Conservation (phyloP, 2,329 filamentous ascomycete species). For the Aspergillaceae sp. region DNA sequence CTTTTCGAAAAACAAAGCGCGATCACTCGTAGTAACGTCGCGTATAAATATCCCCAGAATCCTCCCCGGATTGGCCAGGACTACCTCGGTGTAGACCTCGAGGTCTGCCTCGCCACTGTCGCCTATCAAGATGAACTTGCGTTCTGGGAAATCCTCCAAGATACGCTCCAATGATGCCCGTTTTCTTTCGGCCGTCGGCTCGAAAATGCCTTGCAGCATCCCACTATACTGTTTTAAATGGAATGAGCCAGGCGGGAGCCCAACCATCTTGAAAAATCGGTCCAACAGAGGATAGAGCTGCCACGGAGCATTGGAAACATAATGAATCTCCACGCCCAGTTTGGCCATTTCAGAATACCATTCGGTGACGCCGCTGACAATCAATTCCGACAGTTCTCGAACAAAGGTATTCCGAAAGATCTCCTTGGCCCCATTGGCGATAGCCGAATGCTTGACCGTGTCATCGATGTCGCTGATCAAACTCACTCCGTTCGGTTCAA, state of each 20-base stretch:
- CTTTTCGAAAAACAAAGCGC: slow-evolving; percentile 69
- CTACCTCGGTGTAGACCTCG: slow-evolving; percentile 95
- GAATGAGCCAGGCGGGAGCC: slow-evolving; percentile 77
- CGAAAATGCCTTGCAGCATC: slow-evolving; percentile 96
- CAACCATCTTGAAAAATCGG: slow-evolving; percentile 71
- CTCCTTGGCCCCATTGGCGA: slow-evolving; percentile 75
- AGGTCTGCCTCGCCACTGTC: slow-evolving; percentile 96
- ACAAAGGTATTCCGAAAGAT: slow-evolving; percentile 97
- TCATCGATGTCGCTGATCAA: slow-evolving; percentile 97
- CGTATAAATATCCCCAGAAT: slow-evolving; percentile 87
- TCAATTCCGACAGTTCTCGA: slow-evolving; percentile 70
- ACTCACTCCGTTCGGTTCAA: slow-evolving; percentile 71
- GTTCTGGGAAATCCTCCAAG: slow-evolving; percentile 76
- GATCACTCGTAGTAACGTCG: slow-evolving; percentile 77
- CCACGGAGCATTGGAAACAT: slow-evolving; percentile 99
- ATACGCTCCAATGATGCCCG: slow-evolving; percentile 79
- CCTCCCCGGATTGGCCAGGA: slow-evolving; percentile 69
- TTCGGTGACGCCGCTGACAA: slow-evolving; percentile 75
- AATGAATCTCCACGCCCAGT: slow-evolving; percentile 83
- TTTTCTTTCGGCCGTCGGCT: slow-evolving; percentile 92
- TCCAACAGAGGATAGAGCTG: slow-evolving; percentile 86
- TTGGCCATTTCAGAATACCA: slow-evolving; percentile 76
- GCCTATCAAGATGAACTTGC: slow-evolving; percentile 83
- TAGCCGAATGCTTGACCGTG: slow-evolving; percentile 92
- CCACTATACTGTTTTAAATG: slow-evolving; percentile 95